A percentile compares a stretch with the other conserved stretches of the same genome.
These are phyloP conservation scores for Ogataea trehalophila DNA, from an alignment of 805 yeast species.

Conservation along the genomic window DNA sequence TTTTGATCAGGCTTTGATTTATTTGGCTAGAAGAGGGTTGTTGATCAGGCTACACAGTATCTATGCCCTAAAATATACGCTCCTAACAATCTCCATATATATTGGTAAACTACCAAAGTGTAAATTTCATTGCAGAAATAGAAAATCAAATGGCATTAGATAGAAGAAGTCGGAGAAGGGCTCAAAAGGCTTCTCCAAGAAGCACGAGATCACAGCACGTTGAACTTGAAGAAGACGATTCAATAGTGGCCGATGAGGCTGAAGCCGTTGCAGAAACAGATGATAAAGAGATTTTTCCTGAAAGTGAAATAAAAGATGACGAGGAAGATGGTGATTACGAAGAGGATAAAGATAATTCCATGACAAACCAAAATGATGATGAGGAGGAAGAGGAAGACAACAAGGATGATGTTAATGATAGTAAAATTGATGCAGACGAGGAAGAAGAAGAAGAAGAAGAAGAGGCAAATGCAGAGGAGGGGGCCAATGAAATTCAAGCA, in stretches of 20 bases:
- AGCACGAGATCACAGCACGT: background rate
- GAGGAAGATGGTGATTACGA: constrained; percentile 19
- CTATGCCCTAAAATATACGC: no score
- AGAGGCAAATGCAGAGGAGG: constrained; percentile 25
- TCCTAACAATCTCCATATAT: background rate
- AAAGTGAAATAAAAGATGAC: background rate
- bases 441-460: constrained; percentile 18
- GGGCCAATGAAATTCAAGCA: constrained; percentile 15
- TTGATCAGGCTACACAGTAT: no score
- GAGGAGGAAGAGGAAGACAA: constrained; percentile 20
- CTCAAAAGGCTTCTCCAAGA: constrained; percentile 2
- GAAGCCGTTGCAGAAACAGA: constrained; percentile 16
- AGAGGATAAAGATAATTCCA: constrained; percentile 11
- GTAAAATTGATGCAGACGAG: constrained; percentile 11
- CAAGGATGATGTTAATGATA: constrained; percentile 21
- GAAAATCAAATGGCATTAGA: constrained; percentile 7
- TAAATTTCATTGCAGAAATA: background rate
- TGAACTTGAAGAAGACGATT: constrained; percentile 3
- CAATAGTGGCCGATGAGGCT: constrained; percentile 14
- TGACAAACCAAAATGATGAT: constrained; percentile 8
- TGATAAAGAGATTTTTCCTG: constrained; percentile 4
- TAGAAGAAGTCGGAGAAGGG: background rate
- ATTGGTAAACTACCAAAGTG: background rate
- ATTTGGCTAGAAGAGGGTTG: no score
- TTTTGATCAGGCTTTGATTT: background rate